A percentile compares a stretch with the other conserved stretches of the same genome.
Conservation (phyloP, 192 early-diverging fungal species). For the Diversispora eburnea region DNA sequence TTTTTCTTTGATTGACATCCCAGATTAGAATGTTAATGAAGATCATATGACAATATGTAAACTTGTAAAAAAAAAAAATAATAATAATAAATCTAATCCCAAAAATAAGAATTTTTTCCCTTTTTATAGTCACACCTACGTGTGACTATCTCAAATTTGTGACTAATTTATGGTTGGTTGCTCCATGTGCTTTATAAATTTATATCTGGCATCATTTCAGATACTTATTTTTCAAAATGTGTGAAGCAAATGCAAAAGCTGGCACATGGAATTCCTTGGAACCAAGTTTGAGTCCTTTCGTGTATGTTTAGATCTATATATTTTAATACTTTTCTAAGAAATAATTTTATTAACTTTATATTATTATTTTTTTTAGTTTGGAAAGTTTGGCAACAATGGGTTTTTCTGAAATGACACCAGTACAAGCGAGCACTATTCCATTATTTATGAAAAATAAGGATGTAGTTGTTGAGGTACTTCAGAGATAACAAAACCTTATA, state of each 20-base stretch:
- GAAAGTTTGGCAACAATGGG: constrained; percentile 62
- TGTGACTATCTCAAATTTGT: too few relatives aligned
- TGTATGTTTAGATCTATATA: constrained; percentile 14
- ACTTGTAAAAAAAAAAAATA: too few relatives aligned
- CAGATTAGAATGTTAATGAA: too few relatives aligned
- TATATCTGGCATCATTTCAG: too few relatives aligned
- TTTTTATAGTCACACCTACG: too few relatives aligned
- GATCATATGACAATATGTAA: too few relatives aligned
- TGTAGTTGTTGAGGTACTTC: constrained; percentile 81
- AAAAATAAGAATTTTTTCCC: too few relatives aligned
- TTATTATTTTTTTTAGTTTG: constrained; percentile 34
- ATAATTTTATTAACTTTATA: neutral
- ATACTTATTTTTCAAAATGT: neutral
- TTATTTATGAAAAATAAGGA: constrained; percentile 90
- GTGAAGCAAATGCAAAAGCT: constrained; percentile 33
- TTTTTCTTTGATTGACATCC: too few relatives aligned
- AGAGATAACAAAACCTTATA: neutral
- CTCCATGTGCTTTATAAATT: too few relatives aligned
- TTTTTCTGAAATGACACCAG: constrained; percentile 88
- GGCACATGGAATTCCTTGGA: constrained; percentile 60
- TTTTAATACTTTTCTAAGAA: neutral
- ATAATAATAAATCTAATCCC: too few relatives aligned
- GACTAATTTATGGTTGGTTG: too few relatives aligned
- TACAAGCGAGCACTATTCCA: constrained; percentile 89
- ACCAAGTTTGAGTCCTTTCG: constrained; percentile 51